These are phyloP conservation scores for Pneumocystis carinii DNA, from an alignment of 1,139 yeast genomes.

Conservation along the genomic window DNA sequence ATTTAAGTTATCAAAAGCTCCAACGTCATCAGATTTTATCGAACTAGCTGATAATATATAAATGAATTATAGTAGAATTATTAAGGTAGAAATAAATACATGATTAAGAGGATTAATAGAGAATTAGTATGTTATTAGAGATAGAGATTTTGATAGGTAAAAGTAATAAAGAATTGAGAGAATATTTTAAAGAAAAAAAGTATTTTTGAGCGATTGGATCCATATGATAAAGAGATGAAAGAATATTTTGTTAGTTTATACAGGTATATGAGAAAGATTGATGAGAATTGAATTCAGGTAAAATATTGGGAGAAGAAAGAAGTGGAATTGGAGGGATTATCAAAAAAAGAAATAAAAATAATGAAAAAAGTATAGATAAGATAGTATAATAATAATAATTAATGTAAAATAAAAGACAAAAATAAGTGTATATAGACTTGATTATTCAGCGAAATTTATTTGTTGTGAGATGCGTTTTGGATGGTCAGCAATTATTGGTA, in stretches of 20 bases:
- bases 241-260: background rate
- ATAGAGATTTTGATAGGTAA: background rate
- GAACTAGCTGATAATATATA: too few species aligned
- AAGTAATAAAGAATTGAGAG: background rate
- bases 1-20: too few species aligned
- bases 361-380: background rate
- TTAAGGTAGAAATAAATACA: background rate
- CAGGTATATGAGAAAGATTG: background rate
- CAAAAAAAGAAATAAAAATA: background rate
- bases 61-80: too few species aligned
- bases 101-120: too few species aligned
- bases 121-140: background rate
- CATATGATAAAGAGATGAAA: background rate
- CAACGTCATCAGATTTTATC: too few species aligned
- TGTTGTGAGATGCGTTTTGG: constrained; percentile 21
- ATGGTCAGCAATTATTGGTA: constrained; percentile 59
- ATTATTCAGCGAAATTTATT: constrained; percentile 5
- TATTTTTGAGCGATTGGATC: background rate
- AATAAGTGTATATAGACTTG: constrained; percentile 8
- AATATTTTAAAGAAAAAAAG: background rate
- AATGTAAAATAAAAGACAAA: background rate
- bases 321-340: background rate
- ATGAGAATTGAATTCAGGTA: background rate
- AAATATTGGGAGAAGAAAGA: background rate
- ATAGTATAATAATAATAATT: background rate